phyloP scores from a whole-genome alignment of 1,284 basidiomycete species.

The Fistulinella staudtii region DNA sequence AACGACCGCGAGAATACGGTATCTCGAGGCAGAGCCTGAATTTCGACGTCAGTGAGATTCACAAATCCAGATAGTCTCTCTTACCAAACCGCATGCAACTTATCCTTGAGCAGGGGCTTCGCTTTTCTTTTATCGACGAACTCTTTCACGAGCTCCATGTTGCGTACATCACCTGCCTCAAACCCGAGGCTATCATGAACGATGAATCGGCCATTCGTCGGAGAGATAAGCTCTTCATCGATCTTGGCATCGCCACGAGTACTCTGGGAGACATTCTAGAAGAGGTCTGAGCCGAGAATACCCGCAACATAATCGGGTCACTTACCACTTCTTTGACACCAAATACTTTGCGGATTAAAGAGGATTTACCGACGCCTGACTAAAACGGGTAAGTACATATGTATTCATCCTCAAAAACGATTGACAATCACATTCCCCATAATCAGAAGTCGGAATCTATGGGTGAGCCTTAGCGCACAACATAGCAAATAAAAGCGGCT shows the following conservation, averaged over 20 bases:
- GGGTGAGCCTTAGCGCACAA: too few relatives aligned
- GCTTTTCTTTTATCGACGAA: slow-evolving; percentile 9
- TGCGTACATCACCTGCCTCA: slow-evolving; percentile 11
- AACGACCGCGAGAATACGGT: slow-evolving; percentile 12
- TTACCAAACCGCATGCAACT: slow-evolving; percentile 17
- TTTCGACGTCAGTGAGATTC: not conserved
- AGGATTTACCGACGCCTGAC: slow-evolving; percentile 20
- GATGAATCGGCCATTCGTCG: slow-evolving; percentile 10
- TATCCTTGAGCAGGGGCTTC: slow-evolving; percentile 5
- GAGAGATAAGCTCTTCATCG: slow-evolving; percentile 8
- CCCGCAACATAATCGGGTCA: not conserved
- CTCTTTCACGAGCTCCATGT: slow-evolving; percentile 3
- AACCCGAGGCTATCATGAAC: slow-evolving; percentile 21
- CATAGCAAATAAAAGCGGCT: too few relatives aligned
- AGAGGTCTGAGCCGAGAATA: not conserved
- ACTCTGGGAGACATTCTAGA: not conserved
- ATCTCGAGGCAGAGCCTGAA: slow-evolving; percentile 15
- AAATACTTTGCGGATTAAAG: slow-evolving; percentile 12
- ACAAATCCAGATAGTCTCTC: not conserved
- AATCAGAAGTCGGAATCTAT: too few relatives aligned
- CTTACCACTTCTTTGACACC: slow-evolving; percentile 12
- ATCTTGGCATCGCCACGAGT: slow-evolving; percentile 8
- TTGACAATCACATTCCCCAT: too few relatives aligned
- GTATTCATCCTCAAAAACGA: too few relatives aligned
- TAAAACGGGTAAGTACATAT: too few relatives aligned